Evolutionary conservation across 345 rosid species (phyloP), one percentile per base, ranked within the genome.

Genomic region (Populus deltoides): DNA sequence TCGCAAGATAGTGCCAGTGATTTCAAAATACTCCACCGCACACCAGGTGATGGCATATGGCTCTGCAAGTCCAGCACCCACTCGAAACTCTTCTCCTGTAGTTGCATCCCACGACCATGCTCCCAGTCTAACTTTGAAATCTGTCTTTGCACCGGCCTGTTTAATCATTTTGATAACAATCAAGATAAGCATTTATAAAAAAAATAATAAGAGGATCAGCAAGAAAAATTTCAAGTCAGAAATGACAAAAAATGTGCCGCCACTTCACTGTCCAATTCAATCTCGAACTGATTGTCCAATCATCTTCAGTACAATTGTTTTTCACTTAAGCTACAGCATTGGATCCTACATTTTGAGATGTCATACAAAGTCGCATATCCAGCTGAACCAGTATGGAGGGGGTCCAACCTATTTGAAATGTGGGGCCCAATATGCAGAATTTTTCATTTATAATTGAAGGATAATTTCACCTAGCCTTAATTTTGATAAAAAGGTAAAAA

Each of bases 31-130:
- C 81, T 96, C 99, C 51, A 96, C 95, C 7, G 97, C 97, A 79
- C 94, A 96, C 97, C 99, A 93, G 53, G 90, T 86, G 84, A 94
- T 86, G 68, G 86, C 82, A 78, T 93, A 96, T 6, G 99, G 97
- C 68, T 96, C 99, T 25, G 99, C 95, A 67, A 96, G 80, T 88
- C 99, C 99, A 35, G 98, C 99, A 65, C 99, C 99, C 24, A 96
- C 97, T 10, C 95, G 85, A 70, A 90, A 81, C 87, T 96, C 99
- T 90, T 96, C 98, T 27, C 97, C 99, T 20, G 94, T 90, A 71
- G 86, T 74, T 11, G 76, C 76, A 85, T 96, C 99, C 99, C 99
- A 93, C 63, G 97, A 91, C 99, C 99, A 96, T 69, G 95, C 97
- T 79, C 99, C 99, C 10, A 92, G 87, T 79, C 93, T 89, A 67